Evolutionary conservation across 116 monocot species (phyloP), one percentile per base, ranked within the genome.

Genomic region (Trichopus zeylanicus): DNA sequence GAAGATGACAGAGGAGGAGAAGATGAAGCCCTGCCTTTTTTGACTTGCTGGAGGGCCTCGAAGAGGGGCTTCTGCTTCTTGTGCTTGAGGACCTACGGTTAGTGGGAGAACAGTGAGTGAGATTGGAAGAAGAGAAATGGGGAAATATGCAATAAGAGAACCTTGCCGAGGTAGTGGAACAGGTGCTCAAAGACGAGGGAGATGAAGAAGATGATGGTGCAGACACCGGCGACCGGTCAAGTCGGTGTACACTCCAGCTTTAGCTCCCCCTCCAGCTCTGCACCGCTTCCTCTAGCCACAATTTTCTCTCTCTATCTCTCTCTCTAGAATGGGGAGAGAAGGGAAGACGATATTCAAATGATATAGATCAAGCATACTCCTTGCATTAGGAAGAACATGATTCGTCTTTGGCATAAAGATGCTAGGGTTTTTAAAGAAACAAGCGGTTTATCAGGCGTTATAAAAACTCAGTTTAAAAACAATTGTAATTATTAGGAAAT

Each of bases 41-140:
- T 89, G 21, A 89, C 52, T 52, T 89, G 84, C 42, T 67, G 81
- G 2, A 89, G 72, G 18, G 89, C 85, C 18, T 89, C 76, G 46
- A 57, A 89, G 31, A 85, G 85, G 7, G 89, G 73, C 59, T 81
- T 81, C 64, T 78, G 76, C 51, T 79, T 73, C 76, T 66, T 84
- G 13, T 48, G 62, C 79, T 76, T 73, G 29, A 89, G 62, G 9
- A 24, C n/a, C n/a, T n/a, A n/a, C n/a, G n/a, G n/a, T n/a, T n/a
- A n/a, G n/a, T n/a, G n/a, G n/a, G n/a, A n/a, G n/a, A n/a, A n/a
- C n/a, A n/a, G n/a, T n/a, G n/a, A n/a, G n/a, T n/a, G n/a, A n/a
- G n/a, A n/a, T n/a, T n/a, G n/a, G n/a, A n/a, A n/a, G n/a, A n/a
- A n/a, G n/a, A n/a, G n/a, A n/a, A n/a, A n/a, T n/a, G n/a, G n/a